Percentiles rank a stretch among this genome's conserved stretches.
Evolutionary conservation across 106 monocot genomes (phyloP).

Genomic region (Xerophyta viscosa): DNA sequence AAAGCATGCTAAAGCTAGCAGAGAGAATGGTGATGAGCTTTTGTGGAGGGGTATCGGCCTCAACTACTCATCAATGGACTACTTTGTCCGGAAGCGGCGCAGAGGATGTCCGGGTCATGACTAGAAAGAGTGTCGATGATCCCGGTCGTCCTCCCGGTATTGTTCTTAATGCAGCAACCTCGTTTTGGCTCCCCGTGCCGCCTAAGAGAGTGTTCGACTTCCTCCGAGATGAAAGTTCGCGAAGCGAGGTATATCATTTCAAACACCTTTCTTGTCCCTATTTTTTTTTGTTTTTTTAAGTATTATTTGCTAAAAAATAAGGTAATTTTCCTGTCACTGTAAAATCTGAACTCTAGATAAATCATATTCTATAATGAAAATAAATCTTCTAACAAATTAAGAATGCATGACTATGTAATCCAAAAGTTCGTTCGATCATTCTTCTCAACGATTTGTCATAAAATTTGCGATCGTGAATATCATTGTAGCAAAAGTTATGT

Average conservation of each 20-base stretch:
- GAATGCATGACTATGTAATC: too few species aligned
- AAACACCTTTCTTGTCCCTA: too few species aligned
- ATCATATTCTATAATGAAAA: too few species aligned
- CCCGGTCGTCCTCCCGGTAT: slow-evolving; percentile 90
- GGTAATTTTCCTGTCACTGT: too few species aligned
- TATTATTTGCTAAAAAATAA: too few species aligned
- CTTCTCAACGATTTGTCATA: too few species aligned
- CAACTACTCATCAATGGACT: slow-evolving; percentile 83
- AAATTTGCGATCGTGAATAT: too few species aligned
- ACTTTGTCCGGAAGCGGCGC: slow-evolving; percentile 77
- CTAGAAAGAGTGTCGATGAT: slow-evolving; percentile 85
- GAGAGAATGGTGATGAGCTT: slow-evolving; percentile 96
- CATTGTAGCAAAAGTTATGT: too few species aligned
- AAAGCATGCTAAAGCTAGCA: slow-evolving; percentile 95
- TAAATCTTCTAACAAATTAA: too few species aligned
- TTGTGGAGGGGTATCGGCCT: slow-evolving; percentile 85
- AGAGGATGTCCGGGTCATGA: slow-evolving; percentile 94
- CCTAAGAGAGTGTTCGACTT: slow-evolving; percentile 84
- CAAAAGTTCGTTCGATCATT: too few species aligned
- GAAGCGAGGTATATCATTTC: slow-evolving; percentile 96
- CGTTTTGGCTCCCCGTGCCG: slow-evolving; percentile 84
- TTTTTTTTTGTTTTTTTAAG: too few species aligned
- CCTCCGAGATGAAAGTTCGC: slow-evolving; percentile 73
- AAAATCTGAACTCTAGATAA: too few species aligned
- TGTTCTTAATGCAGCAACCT: slow-evolving; percentile 88